Conservation (phyloP, 108 stramenopile species). For the Conticribra weissflogii region DNA sequence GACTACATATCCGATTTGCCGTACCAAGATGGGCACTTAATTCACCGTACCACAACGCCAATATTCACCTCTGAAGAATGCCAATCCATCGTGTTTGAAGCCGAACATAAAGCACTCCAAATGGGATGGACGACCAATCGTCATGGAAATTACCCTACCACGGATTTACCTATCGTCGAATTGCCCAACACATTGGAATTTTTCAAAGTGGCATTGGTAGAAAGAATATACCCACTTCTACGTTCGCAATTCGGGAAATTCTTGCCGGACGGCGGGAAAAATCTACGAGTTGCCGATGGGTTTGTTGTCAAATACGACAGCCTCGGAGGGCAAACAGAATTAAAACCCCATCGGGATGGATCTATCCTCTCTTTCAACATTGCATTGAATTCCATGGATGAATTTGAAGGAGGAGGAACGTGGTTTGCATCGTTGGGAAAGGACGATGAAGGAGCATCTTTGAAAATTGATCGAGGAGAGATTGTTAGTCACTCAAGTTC, state of each 20-base stretch:
- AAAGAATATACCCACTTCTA: slow-evolving; percentile 58
- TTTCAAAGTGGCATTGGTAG: slow-evolving; percentile 40
- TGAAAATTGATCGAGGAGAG: slow-evolving; percentile 57
- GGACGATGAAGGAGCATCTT: slow-evolving; percentile 31
- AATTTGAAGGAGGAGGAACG: slow-evolving; percentile 87
- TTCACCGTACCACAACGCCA: slow-evolving; percentile 45
- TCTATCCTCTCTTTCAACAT: slow-evolving; percentile 77
- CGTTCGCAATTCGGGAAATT: slow-evolving; percentile 47
- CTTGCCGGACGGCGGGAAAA: slow-evolving; percentile 40
- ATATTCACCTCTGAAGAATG: slow-evolving; percentile 53
- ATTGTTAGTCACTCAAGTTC: slow-evolving; percentile 58
- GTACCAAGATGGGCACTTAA: slow-evolving; percentile 41
- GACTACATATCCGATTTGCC: slow-evolving; percentile 45
- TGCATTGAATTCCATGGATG: slow-evolving; percentile 63
- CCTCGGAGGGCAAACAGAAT: slow-evolving; percentile 56
- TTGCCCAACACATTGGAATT: slow-evolving; percentile 53
- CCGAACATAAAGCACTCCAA: slow-evolving; percentile 38
- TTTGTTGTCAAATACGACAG: slow-evolving; percentile 89
- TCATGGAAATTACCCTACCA: slow-evolving; percentile 72
- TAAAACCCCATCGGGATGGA: slow-evolving; percentile 85
- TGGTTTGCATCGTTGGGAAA: slow-evolving; percentile 58
- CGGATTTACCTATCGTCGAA: slow-evolving; percentile 62
- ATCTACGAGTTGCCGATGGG: slow-evolving; percentile 72
- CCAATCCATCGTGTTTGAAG: slow-evolving; percentile 51
- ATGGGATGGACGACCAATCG: slow-evolving; percentile 77